Evolutionary conservation across 106 monocot species (phyloP).

Genomic region (Acorus gramineus): DNA sequence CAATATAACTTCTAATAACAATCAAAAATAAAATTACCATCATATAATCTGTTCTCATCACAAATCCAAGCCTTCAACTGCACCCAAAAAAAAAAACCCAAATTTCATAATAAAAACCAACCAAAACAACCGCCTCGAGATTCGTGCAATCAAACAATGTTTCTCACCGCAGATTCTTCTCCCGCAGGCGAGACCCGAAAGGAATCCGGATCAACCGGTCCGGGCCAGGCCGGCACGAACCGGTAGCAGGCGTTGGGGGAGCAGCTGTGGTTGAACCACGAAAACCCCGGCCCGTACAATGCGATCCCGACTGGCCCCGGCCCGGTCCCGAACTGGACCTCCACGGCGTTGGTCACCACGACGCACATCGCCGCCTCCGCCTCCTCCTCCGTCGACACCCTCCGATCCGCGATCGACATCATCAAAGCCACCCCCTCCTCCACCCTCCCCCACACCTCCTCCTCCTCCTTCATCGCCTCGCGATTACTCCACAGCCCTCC

Average conservation of each 20-base stretch:
- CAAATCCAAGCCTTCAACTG: conserved; percentile 37
- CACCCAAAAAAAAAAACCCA: conserved; percentile 22
- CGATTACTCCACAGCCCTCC: conserved; percentile 32
- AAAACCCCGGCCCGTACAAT: conserved; percentile 62
- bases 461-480: conserved; percentile 18
- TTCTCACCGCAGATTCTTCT: conserved; percentile 13
- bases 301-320: conserved; percentile 33
- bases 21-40: conserved; percentile 27
- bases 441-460: conserved; percentile 30
- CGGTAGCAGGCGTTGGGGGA: conserved; percentile 71
- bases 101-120: neutral
- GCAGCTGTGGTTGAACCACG: conserved; percentile 92
- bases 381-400: neutral
- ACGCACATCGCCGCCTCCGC: conserved; percentile 46
- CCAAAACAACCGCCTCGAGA: neutral
- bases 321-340: conserved; percentile 47
- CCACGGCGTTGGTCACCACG: conserved; percentile 70
- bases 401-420: neutral
- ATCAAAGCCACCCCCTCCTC: conserved; percentile 39
- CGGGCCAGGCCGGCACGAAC: conserved; percentile 21
- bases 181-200: conserved; percentile 22
- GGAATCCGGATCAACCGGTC: neutral
- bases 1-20: neutral
- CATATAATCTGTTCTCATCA: conserved; percentile 17
- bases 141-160: neutral